Base-by-base conservation (phyloP, 768 basidiomycete species). In the Leccinum disarticulatum region DNA sequence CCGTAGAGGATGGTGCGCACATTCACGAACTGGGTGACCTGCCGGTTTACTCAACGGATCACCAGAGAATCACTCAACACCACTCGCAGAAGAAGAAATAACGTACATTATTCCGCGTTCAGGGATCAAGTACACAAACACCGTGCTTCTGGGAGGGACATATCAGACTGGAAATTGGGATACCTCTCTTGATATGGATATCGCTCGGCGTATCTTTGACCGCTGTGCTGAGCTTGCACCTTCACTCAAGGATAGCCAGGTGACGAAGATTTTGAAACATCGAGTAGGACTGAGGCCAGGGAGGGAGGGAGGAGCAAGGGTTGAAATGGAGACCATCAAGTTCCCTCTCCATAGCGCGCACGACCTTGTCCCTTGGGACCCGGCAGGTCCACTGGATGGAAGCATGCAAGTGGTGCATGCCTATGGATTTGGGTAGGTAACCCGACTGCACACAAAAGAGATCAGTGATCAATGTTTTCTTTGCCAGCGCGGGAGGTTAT, bases 71-170 rank as follows among this genome's bases (percentile, higher is more conserved):
- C 1, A 35, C 10, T 63, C 54, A 1, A 61, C 51, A 9, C 53
- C 58, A 25, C 3, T 25, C 1, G 25, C 25, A 30, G 57, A 70
- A 59, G 77, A 64, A 61, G 69, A 70, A 52, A 69, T 71, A 7
- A 79, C 80, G 3, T 88, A 89, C 70, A 80, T 88, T 63, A 88
- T 89, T 63, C 86, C 87, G 19, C 80, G 87, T 22, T 80, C 84
- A 14, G 78, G 79, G 59, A 35, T 2, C 41, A 64, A 72, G 53
- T 67, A 82, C 27, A 73, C 76, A 5, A 78, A 81, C 25, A 73
- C 77, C 52, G 77, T 79, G 35, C 75, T 87, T 55, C 68, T 85
- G 14, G 87, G 87, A 11, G 87, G 87, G 1, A 86, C 81, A 5
- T 85, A 79, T 70, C 71, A 82, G 53, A 5, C 60, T 67, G 55